Conservation (phyloP, 139 green algal species). For the Pseudopediastrum boryanum region DNA sequence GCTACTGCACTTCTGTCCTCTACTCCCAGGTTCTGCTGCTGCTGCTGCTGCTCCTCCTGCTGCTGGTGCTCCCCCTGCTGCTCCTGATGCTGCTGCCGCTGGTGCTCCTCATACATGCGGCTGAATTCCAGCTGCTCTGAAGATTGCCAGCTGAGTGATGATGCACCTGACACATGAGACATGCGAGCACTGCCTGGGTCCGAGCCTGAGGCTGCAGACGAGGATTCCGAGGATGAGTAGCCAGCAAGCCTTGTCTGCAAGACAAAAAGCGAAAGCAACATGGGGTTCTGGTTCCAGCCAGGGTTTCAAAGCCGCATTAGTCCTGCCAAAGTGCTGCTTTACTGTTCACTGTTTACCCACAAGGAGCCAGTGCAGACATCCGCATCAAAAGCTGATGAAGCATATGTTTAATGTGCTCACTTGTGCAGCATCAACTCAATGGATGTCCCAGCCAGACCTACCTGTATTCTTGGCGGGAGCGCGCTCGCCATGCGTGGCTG, state of each 20-base stretch:
- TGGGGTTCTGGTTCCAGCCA: too few relatives aligned
- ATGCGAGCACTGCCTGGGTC: neutral
- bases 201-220: too few relatives aligned
- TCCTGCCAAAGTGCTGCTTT: too few relatives aligned
- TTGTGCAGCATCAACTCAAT: too few relatives aligned
- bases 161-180: neutral
- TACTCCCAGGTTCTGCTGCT: neutral
- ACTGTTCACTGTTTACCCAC: too few relatives aligned
- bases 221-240: neutral
- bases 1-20: slow-evolving; percentile 5
- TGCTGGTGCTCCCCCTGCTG: neutral
- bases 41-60: slow-evolving; percentile 13
- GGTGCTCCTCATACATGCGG: slow-evolving; percentile 23
- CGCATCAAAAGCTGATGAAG: too few relatives aligned
- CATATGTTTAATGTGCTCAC: too few relatives aligned
- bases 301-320: too few relatives aligned
- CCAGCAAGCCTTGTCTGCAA: neutral
- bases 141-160: slow-evolving; percentile 26
- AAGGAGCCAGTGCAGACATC: too few relatives aligned
- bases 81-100: neutral
- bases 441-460: too few relatives aligned
- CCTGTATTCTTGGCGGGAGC: too few relatives aligned
- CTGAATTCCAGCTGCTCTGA: slow-evolving; percentile 10
- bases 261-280: neutral
- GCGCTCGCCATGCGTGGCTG: too few relatives aligned